A percentile compares a stretch with the other conserved stretches of the same genome.
Conservation (phyloP, 2,329 filamentous ascomycete species). For the Epichloe elymi region DNA sequence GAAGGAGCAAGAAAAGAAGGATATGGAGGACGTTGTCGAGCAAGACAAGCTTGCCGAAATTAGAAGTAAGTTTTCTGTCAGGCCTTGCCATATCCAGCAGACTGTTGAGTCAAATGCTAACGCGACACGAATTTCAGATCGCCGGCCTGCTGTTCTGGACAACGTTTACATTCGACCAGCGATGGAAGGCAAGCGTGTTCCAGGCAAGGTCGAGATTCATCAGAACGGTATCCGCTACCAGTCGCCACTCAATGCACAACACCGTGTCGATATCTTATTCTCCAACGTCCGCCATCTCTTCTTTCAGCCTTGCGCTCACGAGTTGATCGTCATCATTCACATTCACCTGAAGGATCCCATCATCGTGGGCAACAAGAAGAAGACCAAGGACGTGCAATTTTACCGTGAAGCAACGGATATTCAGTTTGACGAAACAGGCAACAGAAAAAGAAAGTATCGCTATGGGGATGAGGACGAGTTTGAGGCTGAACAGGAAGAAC, state of each 20-base stretch:
- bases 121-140: constrained; percentile 38
- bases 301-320: constrained; percentile 94
- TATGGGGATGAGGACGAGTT: constrained; percentile 99
- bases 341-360: constrained; percentile 97
- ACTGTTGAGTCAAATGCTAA: not conserved
- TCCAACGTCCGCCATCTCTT: constrained; percentile 98
- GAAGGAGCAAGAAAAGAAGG: constrained; percentile 96
- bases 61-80: constrained; percentile 48
- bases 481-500: constrained; percentile 94
- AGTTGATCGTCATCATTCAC: constrained; percentile 95
- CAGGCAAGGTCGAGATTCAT: constrained; percentile 92
- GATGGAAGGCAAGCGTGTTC: constrained; percentile 91
- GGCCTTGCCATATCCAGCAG: not conserved
- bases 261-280: constrained; percentile 87
- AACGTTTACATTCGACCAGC: constrained; percentile 93
- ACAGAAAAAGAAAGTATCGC: constrained; percentile 91
- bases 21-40: constrained; percentile 97
- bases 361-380: constrained; percentile 92
- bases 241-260: constrained; percentile 64
- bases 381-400: constrained; percentile 98
- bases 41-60: constrained; percentile 96
- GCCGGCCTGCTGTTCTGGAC: constrained; percentile 77
- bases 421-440: constrained; percentile 96
- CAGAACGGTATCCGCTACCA: constrained; percentile 97
- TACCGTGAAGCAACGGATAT: constrained; percentile 97